phyloP scores from a whole-genome alignment of 305 asterid species.

The Fraxinus platypoda region DNA sequence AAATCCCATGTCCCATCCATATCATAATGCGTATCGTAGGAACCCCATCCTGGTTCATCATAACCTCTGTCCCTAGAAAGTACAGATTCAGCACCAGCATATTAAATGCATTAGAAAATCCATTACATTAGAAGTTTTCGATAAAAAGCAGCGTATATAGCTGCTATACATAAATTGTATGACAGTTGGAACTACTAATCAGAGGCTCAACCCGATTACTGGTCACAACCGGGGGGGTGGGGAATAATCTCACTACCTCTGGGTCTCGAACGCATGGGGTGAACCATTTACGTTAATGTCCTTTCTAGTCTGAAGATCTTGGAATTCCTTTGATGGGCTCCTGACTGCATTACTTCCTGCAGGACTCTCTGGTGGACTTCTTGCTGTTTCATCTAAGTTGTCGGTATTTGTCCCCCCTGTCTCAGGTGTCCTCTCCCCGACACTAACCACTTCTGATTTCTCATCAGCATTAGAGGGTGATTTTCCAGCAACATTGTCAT shows the following conservation, averaged over 20 bases:
- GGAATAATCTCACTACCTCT: slow-evolving; percentile 42
- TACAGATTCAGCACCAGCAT: slow-evolving; percentile 9
- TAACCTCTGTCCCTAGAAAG: slow-evolving; percentile 39
- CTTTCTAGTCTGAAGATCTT: slow-evolving; percentile 41
- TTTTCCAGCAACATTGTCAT: slow-evolving; percentile 33
- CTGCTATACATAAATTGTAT: neutral
- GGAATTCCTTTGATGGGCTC: slow-evolving; percentile 57
- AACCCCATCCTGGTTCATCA: slow-evolving; percentile 80
- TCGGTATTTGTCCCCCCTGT: slow-evolving; percentile 39
- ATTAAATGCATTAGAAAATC: slow-evolving; percentile 58
- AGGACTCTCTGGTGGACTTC: slow-evolving; percentile 74
- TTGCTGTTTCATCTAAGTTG: slow-evolving; percentile 40
- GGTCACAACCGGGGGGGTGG: neutral
- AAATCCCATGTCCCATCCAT: slow-evolving; percentile 65
- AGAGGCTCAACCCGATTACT: neutral
- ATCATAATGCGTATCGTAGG: slow-evolving; percentile 66
- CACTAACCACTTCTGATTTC: slow-evolving; percentile 40
- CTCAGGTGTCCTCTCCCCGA: slow-evolving; percentile 36
- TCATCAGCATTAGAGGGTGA: slow-evolving; percentile 49
- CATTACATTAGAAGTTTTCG: slow-evolving; percentile 2
- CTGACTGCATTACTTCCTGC: slow-evolving; percentile 27
- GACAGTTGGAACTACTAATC: neutral
- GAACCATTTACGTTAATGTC: slow-evolving; percentile 59
- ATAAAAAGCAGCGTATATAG: neutral
- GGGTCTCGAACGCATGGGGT: slow-evolving; percentile 64